These are phyloP conservation scores for Aspergillus fumigatiaffinis DNA, from an alignment of 2,329 filamentous ascomycete species.

Conservation along the genomic window DNA sequence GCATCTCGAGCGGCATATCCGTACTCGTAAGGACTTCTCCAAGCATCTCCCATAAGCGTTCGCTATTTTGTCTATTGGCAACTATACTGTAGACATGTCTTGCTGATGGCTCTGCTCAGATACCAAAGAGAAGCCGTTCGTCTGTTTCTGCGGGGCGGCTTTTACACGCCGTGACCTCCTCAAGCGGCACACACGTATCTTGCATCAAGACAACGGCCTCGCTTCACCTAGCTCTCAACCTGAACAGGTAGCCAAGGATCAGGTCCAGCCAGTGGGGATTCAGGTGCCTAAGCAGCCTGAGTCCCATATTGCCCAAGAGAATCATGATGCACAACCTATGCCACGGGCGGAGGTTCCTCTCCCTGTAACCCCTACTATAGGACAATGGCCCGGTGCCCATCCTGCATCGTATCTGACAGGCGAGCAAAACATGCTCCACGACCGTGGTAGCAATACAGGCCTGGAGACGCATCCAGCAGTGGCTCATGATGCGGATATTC, in stretches of 20 bases:
- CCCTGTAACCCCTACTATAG: constrained; percentile 17
- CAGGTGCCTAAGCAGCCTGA: constrained; percentile 16
- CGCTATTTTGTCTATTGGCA: background rate
- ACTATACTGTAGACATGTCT: background rate
- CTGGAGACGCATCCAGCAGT: constrained; percentile 19
- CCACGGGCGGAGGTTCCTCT: constrained; percentile 20
- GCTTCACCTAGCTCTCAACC: constrained; percentile 28
- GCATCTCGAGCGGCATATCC: constrained; percentile 34
- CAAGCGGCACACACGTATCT: constrained; percentile 32
- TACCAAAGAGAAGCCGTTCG: constrained; percentile 35
- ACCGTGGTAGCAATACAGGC: constrained; percentile 8
- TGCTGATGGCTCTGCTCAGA: constrained; percentile 19
- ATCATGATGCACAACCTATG: constrained; percentile 6
- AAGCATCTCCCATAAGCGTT: background rate
- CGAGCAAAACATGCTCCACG: constrained; percentile 19
- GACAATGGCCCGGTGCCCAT: constrained; percentile 26
- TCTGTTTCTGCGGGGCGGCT: constrained; percentile 34
- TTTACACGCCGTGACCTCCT: constrained; percentile 34
- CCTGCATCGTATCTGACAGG: constrained; percentile 24
- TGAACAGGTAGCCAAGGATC: constrained; percentile 15
- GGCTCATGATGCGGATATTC: constrained; percentile 37
- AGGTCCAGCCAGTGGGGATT: constrained; percentile 16
- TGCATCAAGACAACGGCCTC: constrained; percentile 27
- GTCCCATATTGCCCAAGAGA: constrained; percentile 8
- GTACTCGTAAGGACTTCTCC: constrained; percentile 27